Evolutionary conservation across 2,329 filamentous ascomycete genomes (phyloP).

Genomic region (Biscogniauxia marginata): DNA sequence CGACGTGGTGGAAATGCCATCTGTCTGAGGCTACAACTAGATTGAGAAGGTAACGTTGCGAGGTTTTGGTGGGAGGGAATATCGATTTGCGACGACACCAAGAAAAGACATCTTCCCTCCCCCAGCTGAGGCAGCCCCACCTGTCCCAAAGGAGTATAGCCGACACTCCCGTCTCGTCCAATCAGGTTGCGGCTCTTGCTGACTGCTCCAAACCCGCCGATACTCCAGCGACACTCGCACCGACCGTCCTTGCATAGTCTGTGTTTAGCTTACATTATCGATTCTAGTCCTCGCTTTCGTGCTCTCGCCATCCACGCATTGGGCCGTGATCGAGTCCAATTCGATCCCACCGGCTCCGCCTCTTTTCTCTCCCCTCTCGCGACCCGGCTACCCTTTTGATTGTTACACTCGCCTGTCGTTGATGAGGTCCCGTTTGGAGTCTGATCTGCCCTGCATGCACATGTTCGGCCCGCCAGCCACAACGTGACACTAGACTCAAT

Average conservation of each 20-base stretch:
- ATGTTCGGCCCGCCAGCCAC: slow-evolving; percentile 1
- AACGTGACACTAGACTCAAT: slow-evolving; percentile 17
- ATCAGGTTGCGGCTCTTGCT: background rate
- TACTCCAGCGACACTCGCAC: background rate
- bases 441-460: background rate
- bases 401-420: slow-evolving; percentile 21
- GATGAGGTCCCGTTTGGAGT: slow-evolving; percentile 14
- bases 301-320: background rate
- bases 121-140: too few relatives aligned
- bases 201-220: background rate
- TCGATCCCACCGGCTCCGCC: slow-evolving; percentile 4
- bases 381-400: slow-evolving; percentile 9
- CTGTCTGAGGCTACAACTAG: slow-evolving; percentile 23
- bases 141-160: background rate
- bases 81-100: background rate
- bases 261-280: background rate
- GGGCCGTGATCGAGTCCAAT: slow-evolving; percentile 1
- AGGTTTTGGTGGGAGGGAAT: slow-evolving; percentile 7
- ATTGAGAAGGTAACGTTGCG: slow-evolving; percentile 31
- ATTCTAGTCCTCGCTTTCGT: background rate
- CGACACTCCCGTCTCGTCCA: background rate
- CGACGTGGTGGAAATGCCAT: slow-evolving; percentile 9
- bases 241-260: background rate
- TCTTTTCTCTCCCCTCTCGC: slow-evolving; percentile 5
- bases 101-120: background rate